Base-by-base conservation (phyloP, 23 red algal species). In the Cyanidiococcus yangmingshanensis region DNA sequence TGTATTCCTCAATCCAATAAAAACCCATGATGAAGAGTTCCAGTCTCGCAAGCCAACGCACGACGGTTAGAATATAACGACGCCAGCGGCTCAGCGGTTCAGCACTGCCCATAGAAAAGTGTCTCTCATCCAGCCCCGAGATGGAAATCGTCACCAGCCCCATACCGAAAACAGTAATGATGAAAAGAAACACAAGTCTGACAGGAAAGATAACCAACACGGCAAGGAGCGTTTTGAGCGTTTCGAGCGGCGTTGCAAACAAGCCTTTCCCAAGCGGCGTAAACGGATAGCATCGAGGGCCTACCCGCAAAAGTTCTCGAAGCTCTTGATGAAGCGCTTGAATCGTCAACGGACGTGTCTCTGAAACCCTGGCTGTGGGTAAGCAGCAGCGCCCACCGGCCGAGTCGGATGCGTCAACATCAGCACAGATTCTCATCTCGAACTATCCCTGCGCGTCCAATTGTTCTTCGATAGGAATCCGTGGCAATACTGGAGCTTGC, bases 1-100 rank as follows among this genome's bases (percentile, higher is more conserved):
- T n/a, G n/a, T n/a, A n/a, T n/a, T 57, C 50, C 50, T 57, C 50
- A n/a, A 57, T 57, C 50, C 50, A 57, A 15, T n/a, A 57, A n/a
- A 57, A 57, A 15, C 50, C 50, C 50, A 57, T 15, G 16, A n/a
- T n/a, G 16, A 57, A n/a, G 16, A 57, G 50, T n/a, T 57, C 16
- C n/a, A 57, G 16, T n/a, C 50, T 15, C 50, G 50, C 50, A 15
- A 57, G 50, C 15, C 15, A 57, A n/a, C 50, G 50, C 50, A 57
- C 50, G 50, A 15, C 50, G 50, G 16, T n/a, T n/a, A 57, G n/a
- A 15, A 57, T 16, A n/a, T 16, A 57, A 15, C 50, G 50, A 57
- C 50, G 50, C 50, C 50, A 57, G 50, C 50, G 50, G 16, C 16
- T n/a, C 50, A 57, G 50, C 50, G 50, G 50, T n/a, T 57, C 16